Evolutionary conservation across 805 yeast genomes (phyloP).

Genomic region (Starmerella khaoyaiensis): DNA sequence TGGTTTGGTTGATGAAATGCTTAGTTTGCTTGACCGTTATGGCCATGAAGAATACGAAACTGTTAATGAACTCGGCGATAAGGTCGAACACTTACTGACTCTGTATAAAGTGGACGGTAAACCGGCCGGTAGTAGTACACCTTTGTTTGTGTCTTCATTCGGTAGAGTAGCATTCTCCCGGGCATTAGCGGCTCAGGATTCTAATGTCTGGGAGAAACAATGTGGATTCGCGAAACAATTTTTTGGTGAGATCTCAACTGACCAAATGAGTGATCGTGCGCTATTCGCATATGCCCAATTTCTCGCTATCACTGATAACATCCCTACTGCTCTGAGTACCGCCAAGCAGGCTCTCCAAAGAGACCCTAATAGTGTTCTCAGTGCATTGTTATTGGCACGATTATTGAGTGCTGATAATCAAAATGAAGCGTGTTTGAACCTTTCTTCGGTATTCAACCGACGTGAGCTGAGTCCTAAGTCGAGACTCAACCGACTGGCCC

Average conservation of each 20-base stretch:
- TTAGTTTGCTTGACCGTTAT: constrained; percentile 13
- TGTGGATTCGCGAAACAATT: too few relatives aligned
- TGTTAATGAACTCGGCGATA: background rate
- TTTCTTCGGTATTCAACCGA: constrained; percentile 38
- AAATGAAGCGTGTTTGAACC: constrained; percentile 41
- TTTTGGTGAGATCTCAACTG: too few relatives aligned
- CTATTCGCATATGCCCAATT: constrained; percentile 21
- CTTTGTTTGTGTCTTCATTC: too few relatives aligned
- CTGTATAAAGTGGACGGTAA: background rate
- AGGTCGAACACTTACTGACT: background rate
- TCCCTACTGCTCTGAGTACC: constrained; percentile 20
- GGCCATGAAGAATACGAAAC: background rate
- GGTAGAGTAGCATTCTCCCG: too few relatives aligned
- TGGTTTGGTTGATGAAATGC: constrained; percentile 8
- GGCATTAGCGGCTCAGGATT: too few relatives aligned
- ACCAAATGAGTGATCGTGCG: too few relatives aligned
- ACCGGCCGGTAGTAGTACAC: too few relatives aligned
- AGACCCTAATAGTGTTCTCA: constrained; percentile 43
- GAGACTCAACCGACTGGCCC: constrained; percentile 37
- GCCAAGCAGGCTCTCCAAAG: constrained; percentile 20
- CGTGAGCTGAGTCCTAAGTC: constrained; percentile 26
- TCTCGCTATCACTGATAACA: constrained; percentile 20
- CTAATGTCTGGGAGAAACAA: too few relatives aligned
- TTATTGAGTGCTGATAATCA: constrained; percentile 51
- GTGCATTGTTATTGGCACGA: constrained; percentile 56